phyloP scores from a whole-genome alignment of 108 stramenopile genomes.

The Hondaea fermentalgiana region DNA sequence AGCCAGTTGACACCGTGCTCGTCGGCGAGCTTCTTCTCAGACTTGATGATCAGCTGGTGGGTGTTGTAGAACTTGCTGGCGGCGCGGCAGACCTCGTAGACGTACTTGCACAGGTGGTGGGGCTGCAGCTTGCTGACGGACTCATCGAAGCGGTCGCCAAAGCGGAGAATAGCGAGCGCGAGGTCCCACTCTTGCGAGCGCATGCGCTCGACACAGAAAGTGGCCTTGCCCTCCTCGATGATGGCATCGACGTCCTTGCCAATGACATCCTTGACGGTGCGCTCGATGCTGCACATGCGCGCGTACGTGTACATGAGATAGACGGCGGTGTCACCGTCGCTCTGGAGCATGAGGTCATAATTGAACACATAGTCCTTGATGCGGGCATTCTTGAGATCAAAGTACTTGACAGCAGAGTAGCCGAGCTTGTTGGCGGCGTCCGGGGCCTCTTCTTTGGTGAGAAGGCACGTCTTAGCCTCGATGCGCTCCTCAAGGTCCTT shows the following conservation, averaged over 20 bases:
- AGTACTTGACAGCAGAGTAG: constrained; percentile 99
- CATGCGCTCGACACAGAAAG: constrained; percentile 30
- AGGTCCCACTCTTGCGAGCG: constrained; percentile 86
- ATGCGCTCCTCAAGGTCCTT: constrained; percentile 63
- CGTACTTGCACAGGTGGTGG: constrained; percentile 87
- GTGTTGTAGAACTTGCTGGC: constrained; percentile 89
- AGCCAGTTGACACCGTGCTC: constrained; percentile 59
- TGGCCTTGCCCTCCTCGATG: constrained; percentile 29
- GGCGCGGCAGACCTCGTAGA: constrained; percentile 76
- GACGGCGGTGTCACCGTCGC: constrained; percentile 96
- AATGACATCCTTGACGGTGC: constrained; percentile 73
- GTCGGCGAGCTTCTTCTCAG: constrained; percentile 59
- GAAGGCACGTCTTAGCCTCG: constrained; percentile 56
- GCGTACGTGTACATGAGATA: constrained; percentile 95
- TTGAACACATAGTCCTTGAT: constrained; percentile 93
- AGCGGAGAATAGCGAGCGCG: constrained; percentile 69
- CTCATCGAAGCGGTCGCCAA: constrained; percentile 67
- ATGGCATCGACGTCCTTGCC: constrained; percentile 63
- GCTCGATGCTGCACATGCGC: constrained; percentile 82
- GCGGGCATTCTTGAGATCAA: constrained; percentile 90
- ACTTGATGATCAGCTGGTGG: constrained; percentile 75
- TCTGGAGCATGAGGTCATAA: constrained; percentile 97
- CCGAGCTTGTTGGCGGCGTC: constrained; percentile 85
- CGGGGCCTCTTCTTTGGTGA: constrained; percentile 68
- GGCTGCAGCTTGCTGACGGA: constrained; percentile 76